Conservation (phyloP, 495 filamentous ascomycete genomes). For the Poronia punctata region DNA sequence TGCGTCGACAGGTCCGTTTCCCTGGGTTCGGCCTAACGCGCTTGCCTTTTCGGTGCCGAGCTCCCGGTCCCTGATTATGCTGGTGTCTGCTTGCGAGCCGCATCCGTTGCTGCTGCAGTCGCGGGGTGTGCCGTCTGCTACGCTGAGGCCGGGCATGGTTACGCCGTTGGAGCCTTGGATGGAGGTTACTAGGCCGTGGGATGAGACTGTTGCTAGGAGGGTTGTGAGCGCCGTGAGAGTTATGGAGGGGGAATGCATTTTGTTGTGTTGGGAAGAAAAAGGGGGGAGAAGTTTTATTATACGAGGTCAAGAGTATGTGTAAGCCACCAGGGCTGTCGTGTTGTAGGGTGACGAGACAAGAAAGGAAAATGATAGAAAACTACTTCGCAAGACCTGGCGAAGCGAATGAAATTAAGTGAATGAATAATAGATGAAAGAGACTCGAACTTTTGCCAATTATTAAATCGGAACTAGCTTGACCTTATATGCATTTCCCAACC, state of each 20-base stretch:
- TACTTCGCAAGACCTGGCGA: conserved; percentile 6
- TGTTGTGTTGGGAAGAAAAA: too few species aligned
- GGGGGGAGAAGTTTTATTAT: too few species aligned
- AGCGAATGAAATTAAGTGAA: not conserved
- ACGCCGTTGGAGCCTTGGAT: conserved; percentile 49
- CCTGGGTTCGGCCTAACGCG: conserved; percentile 51
- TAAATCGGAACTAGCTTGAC: too few species aligned
- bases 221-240: conserved; percentile 16
- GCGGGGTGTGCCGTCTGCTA: conserved; percentile 51
- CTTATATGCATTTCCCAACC: too few species aligned
- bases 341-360: not conserved
- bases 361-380: not conserved
- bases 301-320: conserved; percentile 1
- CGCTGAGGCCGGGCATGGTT: conserved; percentile 46
- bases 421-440: conserved; percentile 3
- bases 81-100: conserved; percentile 43
- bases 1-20: conserved; percentile 47
- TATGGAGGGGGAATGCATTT: conserved; percentile 26
- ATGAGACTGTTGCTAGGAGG: conserved; percentile 24
- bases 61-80: conserved; percentile 48
- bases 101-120: conserved; percentile 47
- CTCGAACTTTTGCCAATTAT: too few species aligned
- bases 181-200: conserved; percentile 45
- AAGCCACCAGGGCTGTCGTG: conserved; percentile 2
- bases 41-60: conserved; percentile 37